Base-by-base conservation (phyloP, 1,284 basidiomycete species). In the Ustilago crameri region DNA sequence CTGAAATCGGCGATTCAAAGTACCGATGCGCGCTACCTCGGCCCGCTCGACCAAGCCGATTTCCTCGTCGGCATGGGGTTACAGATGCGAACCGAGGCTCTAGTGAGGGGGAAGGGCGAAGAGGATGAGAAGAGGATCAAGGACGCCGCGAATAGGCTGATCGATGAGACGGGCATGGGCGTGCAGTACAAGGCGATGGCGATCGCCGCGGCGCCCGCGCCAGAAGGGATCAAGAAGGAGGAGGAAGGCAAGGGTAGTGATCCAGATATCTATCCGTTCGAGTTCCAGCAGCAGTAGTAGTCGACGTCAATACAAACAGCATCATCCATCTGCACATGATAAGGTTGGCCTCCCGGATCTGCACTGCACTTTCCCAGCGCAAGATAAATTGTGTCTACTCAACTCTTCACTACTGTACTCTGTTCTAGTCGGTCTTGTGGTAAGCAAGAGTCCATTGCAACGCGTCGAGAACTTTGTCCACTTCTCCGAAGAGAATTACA, bases 1-100 rank as follows among this genome's bases (percentile, higher is more conserved):
- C 86, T 98, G 40, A 87, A 88, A 73, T 92, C 95, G 83, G 90
- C 93, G 0, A 85, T 95, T 62, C 82, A 49, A 5, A 74, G 79
- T 2, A 79, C 83, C 51, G 65, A 78, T 26, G 58, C 76, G 2
- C 81, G 85, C 12, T 80, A 88, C 0, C 86, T 89, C 44, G 90
- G 90, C 0, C 89, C 90, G 0, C 85, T 93, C 18, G 80, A 88
- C 0, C 93, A 95, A 84, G 85, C 86, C 2, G 84, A 85, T 3
- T 94, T 94, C 84, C 86, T 95, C 18, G 84, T 69, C 2, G 61
- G 65, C 0, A 72, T 82, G 48, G 92, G 92, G 0, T 81, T 94
- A 5, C 84, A 87, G 32, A 78, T 89, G 12, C 87, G 93, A 1
- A 85, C 91, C 0, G 85, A 88, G 0, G 84, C 84, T 17, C 85